A percentile compares a stretch with the other conserved stretches of the same genome.
phyloP scores from a whole-genome alignment of 2,329 filamentous ascomycete genomes.

The Salinomyces thailandicus region DNA sequence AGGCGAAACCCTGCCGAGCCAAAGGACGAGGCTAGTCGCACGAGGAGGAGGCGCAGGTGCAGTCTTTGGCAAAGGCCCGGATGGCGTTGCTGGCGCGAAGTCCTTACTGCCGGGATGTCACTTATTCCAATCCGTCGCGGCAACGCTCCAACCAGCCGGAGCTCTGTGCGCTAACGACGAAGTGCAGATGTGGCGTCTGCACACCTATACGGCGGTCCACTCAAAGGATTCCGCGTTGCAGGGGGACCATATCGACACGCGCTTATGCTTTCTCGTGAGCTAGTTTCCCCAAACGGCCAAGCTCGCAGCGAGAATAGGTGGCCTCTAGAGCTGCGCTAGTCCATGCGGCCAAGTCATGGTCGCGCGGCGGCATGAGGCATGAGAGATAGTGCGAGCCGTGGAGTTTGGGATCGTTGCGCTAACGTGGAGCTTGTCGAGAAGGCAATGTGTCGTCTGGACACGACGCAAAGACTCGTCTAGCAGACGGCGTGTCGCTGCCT shows the following conservation, averaged over 20 bases:
- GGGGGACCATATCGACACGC: neutral
- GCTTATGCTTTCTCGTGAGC: neutral
- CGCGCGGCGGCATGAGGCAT: slow-evolving; percentile 8
- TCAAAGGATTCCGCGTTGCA: neutral
- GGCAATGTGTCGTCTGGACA: slow-evolving; percentile 18
- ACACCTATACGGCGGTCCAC: neutral
- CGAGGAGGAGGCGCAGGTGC: no score
- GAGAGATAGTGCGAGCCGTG: slow-evolving; percentile 11
- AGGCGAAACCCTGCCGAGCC: neutral
- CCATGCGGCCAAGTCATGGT: slow-evolving; percentile 12
- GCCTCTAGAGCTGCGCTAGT: slow-evolving; percentile 2
- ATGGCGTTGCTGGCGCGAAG: no score
- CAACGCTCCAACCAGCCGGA: no score
- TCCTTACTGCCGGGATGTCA: no score
- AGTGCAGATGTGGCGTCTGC: neutral
- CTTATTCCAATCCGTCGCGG: no score
- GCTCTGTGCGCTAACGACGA: no score
- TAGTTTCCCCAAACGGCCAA: slow-evolving; percentile 1
- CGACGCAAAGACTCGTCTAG: slow-evolving; percentile 5
- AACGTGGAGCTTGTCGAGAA: slow-evolving; percentile 9
- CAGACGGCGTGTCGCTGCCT: slow-evolving; percentile 1
- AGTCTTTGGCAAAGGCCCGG: no score
- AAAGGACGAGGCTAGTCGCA: neutral
- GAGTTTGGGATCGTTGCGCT: slow-evolving; percentile 13
- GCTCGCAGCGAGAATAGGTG: slow-evolving; percentile 5